phyloP scores from a whole-genome alignment of 140 eudicot species.

The Anethum foeniculum region DNA sequence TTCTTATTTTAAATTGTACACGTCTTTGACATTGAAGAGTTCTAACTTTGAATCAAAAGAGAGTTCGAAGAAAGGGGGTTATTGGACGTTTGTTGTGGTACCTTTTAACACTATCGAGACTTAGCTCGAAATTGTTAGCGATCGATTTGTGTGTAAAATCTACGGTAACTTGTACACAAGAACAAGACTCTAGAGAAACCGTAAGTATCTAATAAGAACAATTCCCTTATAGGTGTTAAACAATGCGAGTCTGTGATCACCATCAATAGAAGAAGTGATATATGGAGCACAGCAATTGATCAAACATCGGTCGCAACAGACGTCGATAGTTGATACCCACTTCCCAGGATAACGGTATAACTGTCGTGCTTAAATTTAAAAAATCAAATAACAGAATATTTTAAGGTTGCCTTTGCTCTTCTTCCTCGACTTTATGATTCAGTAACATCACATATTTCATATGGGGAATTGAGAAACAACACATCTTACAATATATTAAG shows the following conservation, averaged over 20 bases:
- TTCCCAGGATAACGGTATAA: neutral
- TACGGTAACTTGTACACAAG: too few relatives aligned
- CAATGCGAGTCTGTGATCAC: too few relatives aligned
- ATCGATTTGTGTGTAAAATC: too few relatives aligned
- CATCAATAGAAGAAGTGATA: neutral
- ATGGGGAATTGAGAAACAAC: neutral
- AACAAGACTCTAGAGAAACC: neutral
- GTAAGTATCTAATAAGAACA: neutral
- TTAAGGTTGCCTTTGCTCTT: neutral
- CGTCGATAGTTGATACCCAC: neutral
- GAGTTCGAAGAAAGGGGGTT: too few relatives aligned
- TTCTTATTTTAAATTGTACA: too few relatives aligned
- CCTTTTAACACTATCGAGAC: too few relatives aligned
- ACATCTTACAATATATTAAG: slow-evolving; percentile 1
- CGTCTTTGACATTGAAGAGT: too few relatives aligned
- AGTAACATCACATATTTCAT: neutral
- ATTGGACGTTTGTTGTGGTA: too few relatives aligned
- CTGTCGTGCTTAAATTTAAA: neutral
- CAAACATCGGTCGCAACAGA: neutral
- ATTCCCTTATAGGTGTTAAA: too few relatives aligned
- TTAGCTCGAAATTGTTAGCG: too few relatives aligned
- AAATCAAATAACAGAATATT: neutral
- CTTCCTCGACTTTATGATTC: slow-evolving; percentile 1
- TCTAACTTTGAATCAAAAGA: too few relatives aligned
- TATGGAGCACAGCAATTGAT: neutral